These are phyloP conservation scores for Omphalotus guepiniiformis DNA, from an alignment of 768 basidiomycete genomes.

Conservation along the genomic window DNA sequence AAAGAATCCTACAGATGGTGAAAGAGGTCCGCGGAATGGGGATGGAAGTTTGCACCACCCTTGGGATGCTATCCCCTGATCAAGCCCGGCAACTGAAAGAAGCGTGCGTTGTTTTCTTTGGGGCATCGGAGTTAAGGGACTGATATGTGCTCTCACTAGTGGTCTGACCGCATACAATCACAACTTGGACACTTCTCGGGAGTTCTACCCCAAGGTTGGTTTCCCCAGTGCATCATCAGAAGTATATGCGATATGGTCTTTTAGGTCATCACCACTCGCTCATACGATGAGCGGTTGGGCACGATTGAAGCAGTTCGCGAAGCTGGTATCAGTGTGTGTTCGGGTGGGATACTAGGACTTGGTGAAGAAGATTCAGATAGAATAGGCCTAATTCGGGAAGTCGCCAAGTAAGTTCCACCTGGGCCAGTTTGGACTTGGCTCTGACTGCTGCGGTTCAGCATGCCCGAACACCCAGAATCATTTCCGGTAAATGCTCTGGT, in stretches of 20 bases:
- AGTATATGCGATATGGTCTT: not conserved
- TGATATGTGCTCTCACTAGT: no score
- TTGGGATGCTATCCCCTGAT: conserved; percentile 94
- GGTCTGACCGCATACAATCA: conserved; percentile 98
- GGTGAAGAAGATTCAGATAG: conserved; percentile 90
- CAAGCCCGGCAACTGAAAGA: conserved; percentile 91
- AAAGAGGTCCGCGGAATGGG: conserved; percentile 87
- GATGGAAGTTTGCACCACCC: conserved; percentile 99
- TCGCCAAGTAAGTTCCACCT: conserved; percentile 63
- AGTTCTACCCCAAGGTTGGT: conserved; percentile 87
- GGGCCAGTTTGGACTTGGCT: not conserved
- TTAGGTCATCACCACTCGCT: conserved; percentile 92
- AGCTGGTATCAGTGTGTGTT: conserved; percentile 96
- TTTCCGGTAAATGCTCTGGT: conserved; percentile 98
- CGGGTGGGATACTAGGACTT: conserved; percentile 92
- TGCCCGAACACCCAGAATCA: conserved; percentile 96
- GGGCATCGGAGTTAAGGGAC: not conserved
- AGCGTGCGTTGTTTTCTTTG: conserved; percentile 53
- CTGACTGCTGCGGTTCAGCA: conserved; percentile 45
- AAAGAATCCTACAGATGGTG: conserved; percentile 92
- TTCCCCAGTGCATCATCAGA: not conserved
- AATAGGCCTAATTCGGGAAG: conserved; percentile 91
- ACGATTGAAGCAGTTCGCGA: conserved; percentile 90
- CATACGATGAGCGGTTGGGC: conserved; percentile 88
- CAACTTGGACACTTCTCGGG: conserved; percentile 96